These are phyloP conservation scores for Tetracladium maxilliforme DNA, from an alignment of 2,329 filamentous ascomycete species.

Conservation along the genomic window DNA sequence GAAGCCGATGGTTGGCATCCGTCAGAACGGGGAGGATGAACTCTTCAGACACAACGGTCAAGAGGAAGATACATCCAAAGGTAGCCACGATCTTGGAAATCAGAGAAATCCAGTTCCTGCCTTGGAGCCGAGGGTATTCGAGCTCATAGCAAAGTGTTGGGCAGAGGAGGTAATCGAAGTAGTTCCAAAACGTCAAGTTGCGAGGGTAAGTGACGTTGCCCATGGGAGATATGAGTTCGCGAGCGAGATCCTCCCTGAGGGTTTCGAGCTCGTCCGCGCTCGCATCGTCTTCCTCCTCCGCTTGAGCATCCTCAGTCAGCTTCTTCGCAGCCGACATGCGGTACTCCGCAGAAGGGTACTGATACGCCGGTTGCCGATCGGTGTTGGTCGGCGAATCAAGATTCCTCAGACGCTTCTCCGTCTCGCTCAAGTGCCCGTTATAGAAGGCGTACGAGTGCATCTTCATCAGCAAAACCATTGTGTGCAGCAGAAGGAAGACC, in stretches of 20 bases:
- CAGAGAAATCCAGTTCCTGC: constrained; percentile 68
- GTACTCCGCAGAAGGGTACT: constrained; percentile 54
- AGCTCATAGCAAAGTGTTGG: constrained; percentile 96
- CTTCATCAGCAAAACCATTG: constrained; percentile 91
- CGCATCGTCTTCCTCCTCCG: constrained; percentile 18
- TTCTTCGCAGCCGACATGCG: constrained; percentile 22
- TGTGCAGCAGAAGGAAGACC: constrained; percentile 85
- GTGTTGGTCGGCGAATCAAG: constrained; percentile 66
- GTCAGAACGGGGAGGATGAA: constrained; percentile 85
- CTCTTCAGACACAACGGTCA: constrained; percentile 83
- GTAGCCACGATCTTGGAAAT: constrained; percentile 77
- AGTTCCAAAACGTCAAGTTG: constrained; percentile 76
- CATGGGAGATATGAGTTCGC: constrained; percentile 80
- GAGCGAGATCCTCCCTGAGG: constrained; percentile 74
- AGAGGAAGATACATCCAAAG: constrained; percentile 90
- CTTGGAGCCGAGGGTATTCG: constrained; percentile 72
- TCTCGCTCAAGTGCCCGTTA: constrained; percentile 87
- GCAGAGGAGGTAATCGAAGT: constrained; percentile 74
- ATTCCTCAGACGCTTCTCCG: constrained; percentile 61
- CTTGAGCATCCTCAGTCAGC: constrained; percentile 12
- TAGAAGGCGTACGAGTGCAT: constrained; percentile 99
- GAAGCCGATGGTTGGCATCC: constrained; percentile 46
- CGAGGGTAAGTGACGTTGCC: constrained; percentile 81
- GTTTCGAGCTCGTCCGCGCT: constrained; percentile 38
- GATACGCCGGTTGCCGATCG: constrained; percentile 55